These are phyloP conservation scores for Chaetomidium leptoderma DNA, from an alignment of 495 filamentous ascomycete species.

Conservation along the genomic window DNA sequence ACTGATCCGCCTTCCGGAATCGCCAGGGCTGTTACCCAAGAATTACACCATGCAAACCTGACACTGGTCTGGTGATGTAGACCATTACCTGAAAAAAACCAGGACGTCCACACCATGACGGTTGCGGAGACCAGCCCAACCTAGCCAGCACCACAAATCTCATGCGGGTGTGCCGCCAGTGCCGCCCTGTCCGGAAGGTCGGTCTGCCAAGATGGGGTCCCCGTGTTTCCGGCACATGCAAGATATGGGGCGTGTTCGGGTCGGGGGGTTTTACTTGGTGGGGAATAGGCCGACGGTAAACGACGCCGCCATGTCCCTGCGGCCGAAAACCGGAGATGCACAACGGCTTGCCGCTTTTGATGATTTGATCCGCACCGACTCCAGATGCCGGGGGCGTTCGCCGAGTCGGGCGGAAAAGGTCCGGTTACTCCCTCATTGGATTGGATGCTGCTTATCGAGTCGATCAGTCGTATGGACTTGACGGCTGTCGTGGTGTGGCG, in stretches of 20 bases:
- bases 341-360: background rate
- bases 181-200: slow-evolving; percentile 14
- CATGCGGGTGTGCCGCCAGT: background rate
- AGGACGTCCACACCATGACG: background rate
- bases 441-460: background rate
- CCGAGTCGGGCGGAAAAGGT: background rate
- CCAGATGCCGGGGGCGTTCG: background rate
- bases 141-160: slow-evolving; percentile 2
- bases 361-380: slow-evolving; percentile 5
- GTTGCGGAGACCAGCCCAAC: background rate
- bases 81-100: slow-evolving; percentile 19
- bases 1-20: slow-evolving; percentile 1
- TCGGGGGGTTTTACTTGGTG: slow-evolving; percentile 2
- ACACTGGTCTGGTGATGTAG: slow-evolving; percentile 17
- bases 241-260: background rate
- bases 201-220: slow-evolving; percentile 1
- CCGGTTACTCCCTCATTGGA: background rate
- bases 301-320: slow-evolving; percentile 5
- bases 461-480: background rate
- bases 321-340: slow-evolving; percentile 13
- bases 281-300: slow-evolving; percentile 15
- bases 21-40: background rate
- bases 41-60: slow-evolving; percentile 11
- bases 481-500: background rate
- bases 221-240: background rate